Base-by-base conservation (phyloP, 306 rosid genomes). In the Gastrolobium bilobum region DNA sequence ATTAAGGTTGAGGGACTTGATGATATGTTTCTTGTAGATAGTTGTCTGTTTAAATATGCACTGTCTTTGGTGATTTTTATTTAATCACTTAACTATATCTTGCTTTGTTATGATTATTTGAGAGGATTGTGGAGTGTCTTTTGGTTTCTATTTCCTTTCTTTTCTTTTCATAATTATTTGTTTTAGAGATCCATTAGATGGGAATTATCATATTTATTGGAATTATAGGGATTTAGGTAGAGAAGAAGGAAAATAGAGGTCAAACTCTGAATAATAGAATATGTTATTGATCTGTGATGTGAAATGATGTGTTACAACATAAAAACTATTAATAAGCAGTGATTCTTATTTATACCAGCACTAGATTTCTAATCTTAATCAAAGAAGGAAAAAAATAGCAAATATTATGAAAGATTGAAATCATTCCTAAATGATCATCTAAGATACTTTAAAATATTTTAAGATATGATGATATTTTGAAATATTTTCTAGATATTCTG, bases 101-200 rank as follows among this genome's bases (percentile, higher is more conserved):
- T 74, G 30, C 46, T 51, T 71, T 68, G 10, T 71, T 80, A 65
- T 57, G 77, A 43, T 76, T 64, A 47, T 37, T 59, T 67, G 81
- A 65, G 37, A 65, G 57, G 70, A 68, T 29, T 59, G 3, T 39
- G 64, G n/a, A 38, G 75, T 67, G 65, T 29, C 29, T 14, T 52
- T 58, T 26, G n/a, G 30, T 60, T 42, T 77, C 10, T 53, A 33
- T 77, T 39, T 54, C 54, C 69, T 6, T 5, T 30, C 38, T 6
- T 29, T 15, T 78, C 43, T 2, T 29, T 31, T 30, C 7, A 7
- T 65, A 14, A 34, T 43, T 59, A 5, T 42, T 47, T 35, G 64
- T 40, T 80, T 56, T 14, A 65, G 70, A 34, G 64, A 44, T 47
- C 47, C 57, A 38, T 38, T 37, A 6, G 46, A 14, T 15, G 10